Evolutionary conservation across 495 filamentous ascomycete genomes (phyloP).

Genomic region (Penicillium roqueforti): DNA sequence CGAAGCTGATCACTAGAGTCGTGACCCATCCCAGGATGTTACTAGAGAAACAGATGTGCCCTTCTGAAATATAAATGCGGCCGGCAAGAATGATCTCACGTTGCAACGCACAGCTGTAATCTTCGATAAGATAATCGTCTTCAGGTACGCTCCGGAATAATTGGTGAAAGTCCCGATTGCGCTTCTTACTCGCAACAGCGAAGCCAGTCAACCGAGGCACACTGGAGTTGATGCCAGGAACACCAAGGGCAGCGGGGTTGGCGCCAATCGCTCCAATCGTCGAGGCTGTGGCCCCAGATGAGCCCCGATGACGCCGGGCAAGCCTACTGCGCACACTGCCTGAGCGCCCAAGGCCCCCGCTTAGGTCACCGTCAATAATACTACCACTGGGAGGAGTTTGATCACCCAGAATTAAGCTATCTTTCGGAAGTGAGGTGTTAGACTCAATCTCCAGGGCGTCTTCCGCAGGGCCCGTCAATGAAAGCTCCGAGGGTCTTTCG

Average conservation of each 20-base stretch:
- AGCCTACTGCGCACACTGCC: constrained; percentile 81
- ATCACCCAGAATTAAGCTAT: constrained; percentile 43
- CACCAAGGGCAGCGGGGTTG: constrained; percentile 59
- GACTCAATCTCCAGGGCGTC: constrained; percentile 33
- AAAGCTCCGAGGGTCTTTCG: constrained; percentile 40
- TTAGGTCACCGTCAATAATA: constrained; percentile 61
- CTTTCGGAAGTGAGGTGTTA: constrained; percentile 31
- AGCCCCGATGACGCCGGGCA: constrained; percentile 71
- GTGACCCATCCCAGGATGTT: constrained; percentile 99
- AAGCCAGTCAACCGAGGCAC: constrained; percentile 85
- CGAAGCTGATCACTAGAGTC: constrained; percentile 94
- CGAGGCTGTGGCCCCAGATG: constrained; percentile 73
- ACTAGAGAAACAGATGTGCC: constrained; percentile 96
- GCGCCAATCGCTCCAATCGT: constrained; percentile 68
- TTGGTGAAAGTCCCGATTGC: constrained; percentile 91
- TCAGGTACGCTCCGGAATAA: constrained; percentile 95
- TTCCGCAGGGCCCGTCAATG: constrained; percentile 25
- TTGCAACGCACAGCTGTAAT: constrained; percentile 95
- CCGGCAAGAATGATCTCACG: constrained; percentile 94
- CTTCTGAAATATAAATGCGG: constrained; percentile 92
- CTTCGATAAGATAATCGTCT: constrained; percentile 96
- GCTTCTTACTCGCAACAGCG: constrained; percentile 91
- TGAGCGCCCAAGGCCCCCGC: constrained; percentile 58
- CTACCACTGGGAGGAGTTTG: constrained; percentile 63
- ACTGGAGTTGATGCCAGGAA: constrained; percentile 53